Percentiles rank a stretch among this genome's conserved stretches.
phyloP scores from a whole-genome alignment of 768 basidiomycete genomes.

The Scleroderma bovista region DNA sequence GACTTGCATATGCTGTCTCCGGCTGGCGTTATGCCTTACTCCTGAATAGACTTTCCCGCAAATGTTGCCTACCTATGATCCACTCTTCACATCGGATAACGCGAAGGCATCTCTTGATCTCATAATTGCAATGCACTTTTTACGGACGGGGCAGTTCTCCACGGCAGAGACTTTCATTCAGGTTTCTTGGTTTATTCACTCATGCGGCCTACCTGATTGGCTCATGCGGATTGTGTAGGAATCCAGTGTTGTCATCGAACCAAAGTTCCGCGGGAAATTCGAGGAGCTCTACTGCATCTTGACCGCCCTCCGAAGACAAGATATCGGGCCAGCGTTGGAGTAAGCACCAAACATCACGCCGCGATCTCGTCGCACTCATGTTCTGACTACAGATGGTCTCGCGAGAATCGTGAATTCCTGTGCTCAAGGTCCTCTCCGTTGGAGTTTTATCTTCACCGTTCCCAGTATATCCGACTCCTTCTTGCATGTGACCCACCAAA shows the following conservation, averaged over 20 bases:
- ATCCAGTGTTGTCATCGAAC: conserved; percentile 50
- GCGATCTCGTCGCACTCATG: neutral
- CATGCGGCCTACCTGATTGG: neutral
- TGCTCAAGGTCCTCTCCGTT: conserved; percentile 68
- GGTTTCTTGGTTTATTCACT: conserved; percentile 30
- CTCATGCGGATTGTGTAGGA: conserved; percentile 45
- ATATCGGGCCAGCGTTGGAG: conserved; percentile 76
- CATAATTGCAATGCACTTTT: conserved; percentile 69
- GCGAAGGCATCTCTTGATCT: conserved; percentile 60
- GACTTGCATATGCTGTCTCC: neutral
- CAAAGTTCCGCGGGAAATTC: conserved; percentile 51
- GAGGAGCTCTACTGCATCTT: conserved; percentile 69
- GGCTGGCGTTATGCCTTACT: conserved; percentile 1
- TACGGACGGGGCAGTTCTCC: conserved; percentile 77
- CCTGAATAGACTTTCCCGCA: conserved; percentile 50
- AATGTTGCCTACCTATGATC: conserved; percentile 58
- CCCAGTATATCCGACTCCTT: conserved; percentile 80
- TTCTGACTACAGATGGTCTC: conserved; percentile 64
- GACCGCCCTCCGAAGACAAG: conserved; percentile 54
- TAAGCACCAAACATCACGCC: conserved; percentile 31
- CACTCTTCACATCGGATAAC: conserved; percentile 58
- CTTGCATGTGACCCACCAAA: conserved; percentile 56
- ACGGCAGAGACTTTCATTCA: conserved; percentile 70
- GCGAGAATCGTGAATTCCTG: conserved; percentile 60
- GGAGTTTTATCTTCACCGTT: conserved; percentile 87